Evolutionary conservation across 208 protist genomes (phyloP), one percentile per base, ranked within the genome.

Genomic region (Trypanosoma lewisi): DNA sequence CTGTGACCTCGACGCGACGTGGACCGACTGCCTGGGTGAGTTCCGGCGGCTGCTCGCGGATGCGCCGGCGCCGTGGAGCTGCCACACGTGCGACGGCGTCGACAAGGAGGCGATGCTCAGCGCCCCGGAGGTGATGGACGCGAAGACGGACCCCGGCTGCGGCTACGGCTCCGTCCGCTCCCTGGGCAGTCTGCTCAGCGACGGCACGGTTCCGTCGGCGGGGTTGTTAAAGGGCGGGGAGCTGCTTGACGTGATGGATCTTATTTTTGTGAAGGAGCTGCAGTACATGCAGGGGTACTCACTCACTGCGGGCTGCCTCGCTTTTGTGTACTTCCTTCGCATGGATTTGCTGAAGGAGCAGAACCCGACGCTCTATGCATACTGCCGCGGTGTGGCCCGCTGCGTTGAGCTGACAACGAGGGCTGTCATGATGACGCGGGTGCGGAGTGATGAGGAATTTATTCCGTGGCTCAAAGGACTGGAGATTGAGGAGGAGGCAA

Each of bases 381-480:
- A 94, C 78, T 94, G 84, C 75, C 82, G 80, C 28, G 87, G 73
- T 36, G 73, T 94, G 16, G 73, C 84, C 45, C 74, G 77, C 36
- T 75, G 56, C 23, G 63, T 94, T 9, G 82, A 89, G 51, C 57
- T 70, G 49, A 62, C 90, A 0, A 57, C 86, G 68, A 73, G 76
- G 70, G 77, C 82, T 50, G 76, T 85, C 55, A 84, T 87, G 70
- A 73, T 78, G 19, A 91, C 84, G 3, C 73, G 75, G 12, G 86
- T 91, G 55, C 87, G 82, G 56, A 82, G 76, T 69, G 87, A 94
- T 44, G 87, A 94, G 80, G 87, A 94, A 76, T 91, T 91, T 75
- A 67, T 80, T 73, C 66, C 75, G 17, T 73, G 73, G 51, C 80
- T 85, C 27, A 77, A 75, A 17, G 82, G 85, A 58, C 56, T 91